Percentiles rank a stretch among this genome's conserved stretches.
Conservation (phyloP, 2,329 filamentous ascomycete species). For the Clarireedia sp. region DNA sequence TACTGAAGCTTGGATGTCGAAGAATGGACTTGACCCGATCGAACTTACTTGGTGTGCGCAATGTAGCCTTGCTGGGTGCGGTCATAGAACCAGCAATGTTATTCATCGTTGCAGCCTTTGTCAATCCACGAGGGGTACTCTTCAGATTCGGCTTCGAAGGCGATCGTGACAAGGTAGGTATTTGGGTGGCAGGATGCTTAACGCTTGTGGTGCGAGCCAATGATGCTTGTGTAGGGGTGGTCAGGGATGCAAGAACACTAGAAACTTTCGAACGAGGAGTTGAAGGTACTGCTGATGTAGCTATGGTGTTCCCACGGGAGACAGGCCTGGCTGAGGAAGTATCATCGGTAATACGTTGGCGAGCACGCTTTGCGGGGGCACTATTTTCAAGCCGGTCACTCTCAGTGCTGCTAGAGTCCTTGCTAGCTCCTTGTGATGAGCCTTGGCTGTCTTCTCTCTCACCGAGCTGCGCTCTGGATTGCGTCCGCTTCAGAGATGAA, state of each 20-base stretch:
- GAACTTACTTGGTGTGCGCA: slow-evolving; percentile 23
- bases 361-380: slow-evolving; percentile 60
- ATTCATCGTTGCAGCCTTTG: slow-evolving; percentile 46
- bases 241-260: slow-evolving; percentile 46
- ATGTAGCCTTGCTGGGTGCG: slow-evolving; percentile 17
- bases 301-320: slow-evolving; percentile 37
- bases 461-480: slow-evolving; percentile 58
- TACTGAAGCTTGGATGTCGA: slow-evolving; percentile 29
- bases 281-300: slow-evolving; percentile 33
- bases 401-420: slow-evolving; percentile 1
- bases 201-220: slow-evolving; percentile 51
- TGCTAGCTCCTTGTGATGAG: background rate
- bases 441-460: slow-evolving; percentile 35
- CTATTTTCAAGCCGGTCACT: slow-evolving; percentile 26
- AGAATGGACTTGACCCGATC: slow-evolving; percentile 53
- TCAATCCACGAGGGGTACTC: slow-evolving; percentile 40
- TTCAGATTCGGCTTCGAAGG: slow-evolving; percentile 41
- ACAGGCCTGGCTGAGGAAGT: slow-evolving; percentile 55
- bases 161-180: slow-evolving; percentile 43
- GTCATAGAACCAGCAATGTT: slow-evolving; percentile 31
- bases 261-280: slow-evolving; percentile 38
- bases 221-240: slow-evolving; percentile 74
- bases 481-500: slow-evolving; percentile 40
- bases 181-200: slow-evolving; percentile 43
- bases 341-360: slow-evolving; percentile 61